Base-by-base conservation (phyloP, 306 rosid species). In the Trifolium pratense region DNA sequence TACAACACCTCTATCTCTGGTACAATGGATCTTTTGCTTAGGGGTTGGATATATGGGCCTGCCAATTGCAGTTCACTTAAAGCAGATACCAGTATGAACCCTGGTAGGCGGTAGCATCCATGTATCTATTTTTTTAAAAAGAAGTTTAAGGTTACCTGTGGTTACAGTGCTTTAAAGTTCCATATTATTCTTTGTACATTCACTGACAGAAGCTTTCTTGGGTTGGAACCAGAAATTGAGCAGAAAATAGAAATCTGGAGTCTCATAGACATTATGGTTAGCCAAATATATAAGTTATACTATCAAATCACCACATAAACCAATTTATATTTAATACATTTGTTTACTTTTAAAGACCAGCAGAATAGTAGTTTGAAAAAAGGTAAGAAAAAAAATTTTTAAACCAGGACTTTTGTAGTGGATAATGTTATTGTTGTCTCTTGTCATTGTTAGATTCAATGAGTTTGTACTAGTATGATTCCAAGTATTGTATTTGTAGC, bases 61-160 rank as follows among this genome's bases (percentile, higher is more conserved):
- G 99, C 96, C 92, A 2, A 84, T 94, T 56, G 95, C 97, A 32
- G 85, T 90, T 68, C 65, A 16, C 62, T 82, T 94, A 75, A 91
- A 94, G 84, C 85, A 68, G 76, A 83, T 94, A 68, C 91, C 86
- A 1, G 91, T 93, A 39, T 91, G 71, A 93, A 68, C 51, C 71
- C 68, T 46, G 14, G 10, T n/a, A n/a, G n/a, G n/a, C n/a, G n/a
- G n/a, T 23, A 36, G 39, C 17, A 1, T 36, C 36, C 13, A 2
- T 45, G 25, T 12, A 23, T 43, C 36, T 15, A 17, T 21, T 17
- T 67, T 67, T 74, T 65, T 3, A 36, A 70, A 59, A 52, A 59
- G 10, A 64, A 37, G 42, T 42, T 79, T 9, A 69, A 66, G 58
- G 68, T 65, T 70, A 65, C 26, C 58, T 82, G 13, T 42, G 48